Evolutionary conservation across 306 rosid species (phyloP), one percentile per base, ranked within the genome.

Genomic region (Ammopiptanthus mongolicus): DNA sequence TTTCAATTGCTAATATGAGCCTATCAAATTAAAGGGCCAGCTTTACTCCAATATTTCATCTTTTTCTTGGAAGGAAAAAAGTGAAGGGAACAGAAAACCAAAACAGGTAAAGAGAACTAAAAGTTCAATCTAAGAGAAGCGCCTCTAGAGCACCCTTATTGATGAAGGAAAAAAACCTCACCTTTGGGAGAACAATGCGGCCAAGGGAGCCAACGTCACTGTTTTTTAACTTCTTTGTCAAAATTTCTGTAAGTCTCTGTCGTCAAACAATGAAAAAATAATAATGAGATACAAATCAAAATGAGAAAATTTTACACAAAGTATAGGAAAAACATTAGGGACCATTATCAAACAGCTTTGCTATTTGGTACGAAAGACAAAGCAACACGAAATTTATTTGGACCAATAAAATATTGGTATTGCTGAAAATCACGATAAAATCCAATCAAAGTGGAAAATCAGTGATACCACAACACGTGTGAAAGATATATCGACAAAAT

Each of bases 131-230:
- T 11, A 42, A 42, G 19, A 6, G 3, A 48, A 15, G 21, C 4
- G 3, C 36, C 36, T 68, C 52, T 12, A 71, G 25, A 33, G 18
- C 10, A 41, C 18, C 5, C 1, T 31, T 12, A 31, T 13, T n/a
- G 22, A 37, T 34, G 37, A 58, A 63, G 69, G 46, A 60, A 12
- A 50, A 57, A 60, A 58, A 42, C 57, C 69, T 83, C 59, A 88
- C 98, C 93, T 93, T 93, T 17, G 97, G 96, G 47, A 93, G 86
- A 39, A 93, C 80, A 78, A 93, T 91, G 41, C 93, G 87, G 5
- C 88, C 84, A 34, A 82, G 48, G 57, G 50, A 22, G 25, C 85
- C 67, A 75, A 89, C 87, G 5, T 89, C 98, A 66, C 93, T 93
- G 5, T 56, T 72, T 73, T 71, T 71, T 65, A 91, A 78, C 81